Base-by-base conservation (phyloP, 257 asterid genomes). In the Jacaranda copaia region DNA sequence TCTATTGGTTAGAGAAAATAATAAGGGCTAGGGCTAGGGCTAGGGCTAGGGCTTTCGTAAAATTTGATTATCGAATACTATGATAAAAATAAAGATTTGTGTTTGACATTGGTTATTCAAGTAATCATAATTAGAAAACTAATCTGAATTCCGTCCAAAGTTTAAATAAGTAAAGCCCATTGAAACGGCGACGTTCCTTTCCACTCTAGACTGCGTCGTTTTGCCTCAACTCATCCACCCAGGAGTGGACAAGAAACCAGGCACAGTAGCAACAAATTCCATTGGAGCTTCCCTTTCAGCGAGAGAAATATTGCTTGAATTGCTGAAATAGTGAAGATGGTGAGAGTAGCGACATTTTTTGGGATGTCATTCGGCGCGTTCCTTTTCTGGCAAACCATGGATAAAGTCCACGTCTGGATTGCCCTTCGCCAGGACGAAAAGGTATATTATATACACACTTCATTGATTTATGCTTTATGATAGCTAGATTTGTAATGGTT, bases 351-450 rank as follows among this genome's bases (percentile, higher is more conserved):
- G 4, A 82, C 97, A 0, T 89, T 89, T 72, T 88, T 89, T 15
- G 92, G 82, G 1, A 89, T 91, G 93, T 4, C 93, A 4, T 52
- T 89, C 1, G 95, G 92, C 8, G 92, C 95, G 52, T 91, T 91
- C 68, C 70, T 85, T 45, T 91, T 91, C 86, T 91, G 97, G 97
- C 83, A 89, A 62, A 88, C 95, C 12, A 88, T 89, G 93, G 97
- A 91, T 52, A 88, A 84, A 83, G 87, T 89, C 67, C 95, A 91
- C 72, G 97, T 91, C 18, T 89, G 90, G 91, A 86, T 91, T 70
- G 95, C 93, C 80, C 94, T 91, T 62, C 94, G 73, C 75, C 93
- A 91, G 67, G 95, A 91, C 79, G 95, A 89, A 77, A 91, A 91
- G 92, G 94, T 87, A 49, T 43, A 4, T 59, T 18, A 6, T 55